Percentiles rank a stretch among this genome's conserved stretches.
These are phyloP conservation scores for Leccinum subtestaceum DNA, from an alignment of 768 basidiomycete species.

Conservation along the genomic window DNA sequence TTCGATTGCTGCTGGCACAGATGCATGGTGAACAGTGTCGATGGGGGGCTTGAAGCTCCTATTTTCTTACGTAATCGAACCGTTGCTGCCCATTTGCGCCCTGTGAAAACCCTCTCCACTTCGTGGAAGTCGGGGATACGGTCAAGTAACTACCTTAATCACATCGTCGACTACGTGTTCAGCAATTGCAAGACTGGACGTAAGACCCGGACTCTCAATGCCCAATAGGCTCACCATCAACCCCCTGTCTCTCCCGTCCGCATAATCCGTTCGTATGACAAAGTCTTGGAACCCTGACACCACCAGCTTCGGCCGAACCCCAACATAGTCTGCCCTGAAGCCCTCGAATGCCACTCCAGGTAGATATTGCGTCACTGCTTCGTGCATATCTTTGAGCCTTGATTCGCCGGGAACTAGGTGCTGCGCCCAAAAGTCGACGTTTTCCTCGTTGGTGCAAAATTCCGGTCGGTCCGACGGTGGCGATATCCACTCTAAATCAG, in stretches of 20 bases:
- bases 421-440: constrained; percentile 73
- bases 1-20: too few relatives aligned
- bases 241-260: constrained; percentile 33
- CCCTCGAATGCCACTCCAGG: constrained; percentile 58
- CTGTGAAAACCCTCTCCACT: too few relatives aligned
- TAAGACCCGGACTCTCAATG: constrained; percentile 92
- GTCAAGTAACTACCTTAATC: neutral
- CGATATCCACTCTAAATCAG: constrained; percentile 85
- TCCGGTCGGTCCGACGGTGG: constrained; percentile 38
- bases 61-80: too few relatives aligned
- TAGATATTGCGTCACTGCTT: constrained; percentile 71
- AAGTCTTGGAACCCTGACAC: constrained; percentile 88
- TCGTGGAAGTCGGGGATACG: too few relatives aligned
- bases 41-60: too few relatives aligned
- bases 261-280: constrained; percentile 62
- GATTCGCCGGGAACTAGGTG: constrained; percentile 64
- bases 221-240: constrained; percentile 81
- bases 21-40: too few relatives aligned
- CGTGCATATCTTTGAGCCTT: constrained; percentile 60
- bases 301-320: constrained; percentile 85
- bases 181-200: constrained; percentile 82
- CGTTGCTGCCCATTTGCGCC: too few relatives aligned
- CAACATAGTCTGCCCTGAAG: constrained; percentile 78
- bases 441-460: constrained; percentile 37
- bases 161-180: constrained; percentile 73